Conservation (phyloP, 1,284 basidiomycete species). For the Cutaneotrichosporon sp. region DNA sequence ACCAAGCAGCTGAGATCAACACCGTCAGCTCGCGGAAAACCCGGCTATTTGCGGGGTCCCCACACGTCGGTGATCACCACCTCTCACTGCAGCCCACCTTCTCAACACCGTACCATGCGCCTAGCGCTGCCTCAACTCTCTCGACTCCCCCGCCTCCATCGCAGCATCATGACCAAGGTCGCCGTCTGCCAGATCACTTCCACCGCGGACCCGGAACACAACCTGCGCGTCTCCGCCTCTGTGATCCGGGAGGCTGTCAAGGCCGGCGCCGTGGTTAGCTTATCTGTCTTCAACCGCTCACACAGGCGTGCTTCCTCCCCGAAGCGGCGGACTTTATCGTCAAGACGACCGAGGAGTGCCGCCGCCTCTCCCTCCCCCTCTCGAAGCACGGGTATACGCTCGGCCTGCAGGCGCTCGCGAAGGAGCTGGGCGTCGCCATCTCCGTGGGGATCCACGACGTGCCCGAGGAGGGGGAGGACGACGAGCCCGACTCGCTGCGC, state of each 20-base stretch:
- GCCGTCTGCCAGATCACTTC: conserved; percentile 46
- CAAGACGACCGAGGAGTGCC: conserved; percentile 42
- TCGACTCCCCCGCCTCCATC: not conserved
- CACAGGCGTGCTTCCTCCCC: conserved; percentile 54
- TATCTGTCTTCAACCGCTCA: not conserved
- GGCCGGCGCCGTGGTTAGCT: conserved; percentile 51
- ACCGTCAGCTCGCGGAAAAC: conserved; percentile 2
- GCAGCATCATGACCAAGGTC: conserved; percentile 27
- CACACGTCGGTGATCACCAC: not conserved
- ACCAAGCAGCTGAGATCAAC: no score
- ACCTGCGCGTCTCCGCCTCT: conserved; percentile 41
- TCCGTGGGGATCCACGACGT: conserved; percentile 58
- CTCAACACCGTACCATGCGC: not conserved
- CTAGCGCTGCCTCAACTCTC: not conserved
- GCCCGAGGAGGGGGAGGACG: conserved; percentile 41
- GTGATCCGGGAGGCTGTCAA: conserved; percentile 53
- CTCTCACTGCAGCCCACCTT: no score
- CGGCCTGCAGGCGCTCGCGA: conserved; percentile 52
- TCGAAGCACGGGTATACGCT: conserved; percentile 35
- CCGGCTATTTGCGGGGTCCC: not conserved
- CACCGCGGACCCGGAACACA: conserved; percentile 45
- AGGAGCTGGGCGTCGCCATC: conserved; percentile 51
- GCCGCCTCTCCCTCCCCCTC: conserved; percentile 39
- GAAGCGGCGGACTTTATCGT: conserved; percentile 60
- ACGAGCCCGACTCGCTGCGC: conserved; percentile 37